A percentile compares a stretch with the other conserved stretches of the same genome.
These are phyloP conservation scores for Tetrahymena thermophila DNA, from an alignment of 73 alveolate genomes.

Conservation along the genomic window DNA sequence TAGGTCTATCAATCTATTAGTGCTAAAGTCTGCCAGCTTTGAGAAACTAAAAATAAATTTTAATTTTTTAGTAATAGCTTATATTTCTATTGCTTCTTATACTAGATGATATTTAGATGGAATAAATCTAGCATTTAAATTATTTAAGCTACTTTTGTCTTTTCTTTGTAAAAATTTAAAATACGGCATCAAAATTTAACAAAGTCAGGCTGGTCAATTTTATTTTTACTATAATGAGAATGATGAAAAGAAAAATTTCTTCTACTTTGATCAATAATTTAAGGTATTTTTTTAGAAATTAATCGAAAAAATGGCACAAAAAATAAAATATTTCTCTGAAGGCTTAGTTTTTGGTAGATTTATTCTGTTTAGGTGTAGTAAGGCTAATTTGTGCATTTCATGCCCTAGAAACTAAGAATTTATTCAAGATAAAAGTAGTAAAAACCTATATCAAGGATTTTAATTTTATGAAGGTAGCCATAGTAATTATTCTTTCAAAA, in stretches of 20 bases:
- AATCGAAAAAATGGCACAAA: neutral
- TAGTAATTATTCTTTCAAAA: neutral
- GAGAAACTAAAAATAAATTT: no score
- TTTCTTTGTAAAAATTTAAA: neutral
- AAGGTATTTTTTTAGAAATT: neutral
- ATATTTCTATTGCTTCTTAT: neutral
- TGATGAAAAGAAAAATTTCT: neutral
- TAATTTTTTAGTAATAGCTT: neutral
- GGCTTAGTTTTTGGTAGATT: neutral
- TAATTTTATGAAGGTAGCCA: neutral
- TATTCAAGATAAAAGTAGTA: no score
- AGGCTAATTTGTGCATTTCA: no score
- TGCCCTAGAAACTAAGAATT: neutral
- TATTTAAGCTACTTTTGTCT: neutral
- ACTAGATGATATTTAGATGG: neutral
- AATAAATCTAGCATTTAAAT: neutral
- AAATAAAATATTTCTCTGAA: neutral
- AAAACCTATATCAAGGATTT: no score
- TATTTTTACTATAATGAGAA: neutral
- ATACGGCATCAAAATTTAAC: neutral
- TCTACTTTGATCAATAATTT: neutral
- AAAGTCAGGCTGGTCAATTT: neutral
- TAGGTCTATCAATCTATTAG: no score
- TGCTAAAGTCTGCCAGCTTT: neutral
- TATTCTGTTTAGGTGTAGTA: neutral